Base-by-base conservation (phyloP, 306 rosid genomes). In the Prinsepia uniflora region DNA sequence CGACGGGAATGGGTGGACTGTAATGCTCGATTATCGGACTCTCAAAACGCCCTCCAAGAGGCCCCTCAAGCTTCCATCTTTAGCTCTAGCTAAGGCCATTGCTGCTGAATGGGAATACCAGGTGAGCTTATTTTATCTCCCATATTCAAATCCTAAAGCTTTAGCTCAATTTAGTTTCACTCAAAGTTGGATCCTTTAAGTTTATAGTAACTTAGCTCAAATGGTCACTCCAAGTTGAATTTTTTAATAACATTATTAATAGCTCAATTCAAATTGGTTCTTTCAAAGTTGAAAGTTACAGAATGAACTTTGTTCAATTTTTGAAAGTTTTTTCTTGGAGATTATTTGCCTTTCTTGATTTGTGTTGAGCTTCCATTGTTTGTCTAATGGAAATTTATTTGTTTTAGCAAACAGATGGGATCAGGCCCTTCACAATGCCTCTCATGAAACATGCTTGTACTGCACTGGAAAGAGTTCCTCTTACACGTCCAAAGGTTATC, bases 371-470 rank as follows among this genome's bases (percentile, higher is more conserved):
- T 20, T 7, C n/a, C 30, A 0, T 24, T 39, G 58, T 53, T 39
- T 46, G 15, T 39, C 65, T 78, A 63, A 72, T 68, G 69, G 58
- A 36, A 53, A 36, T 76, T 78, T 72, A 18, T 71, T 78, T 44
- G 8, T 72, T 83, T 85, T 82, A 94, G 97, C 85, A 79, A 81
- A 62, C 41, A 7, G 97, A 94, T 89, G 96, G 99, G 61, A 89
- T 94, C 73, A 91, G 99, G 75, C 97, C 99, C 56, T 94, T 89
- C 79, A 86, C 87, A 5, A 94, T 94, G 99, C 99, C 99, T 80
- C 95, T 89, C 1, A 94, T 89, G 97, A 86, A 78, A 79, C 90
- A 90, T 78, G 97, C 99, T 52, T 94, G 97, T 77, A 91, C 99
- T 10, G 96, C 97, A 47, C 58, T 87, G 79, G 99, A 90, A 83